These are phyloP conservation scores for Didymella glomerata DNA, from an alignment of 2,329 filamentous ascomycete species.

Conservation along the genomic window DNA sequence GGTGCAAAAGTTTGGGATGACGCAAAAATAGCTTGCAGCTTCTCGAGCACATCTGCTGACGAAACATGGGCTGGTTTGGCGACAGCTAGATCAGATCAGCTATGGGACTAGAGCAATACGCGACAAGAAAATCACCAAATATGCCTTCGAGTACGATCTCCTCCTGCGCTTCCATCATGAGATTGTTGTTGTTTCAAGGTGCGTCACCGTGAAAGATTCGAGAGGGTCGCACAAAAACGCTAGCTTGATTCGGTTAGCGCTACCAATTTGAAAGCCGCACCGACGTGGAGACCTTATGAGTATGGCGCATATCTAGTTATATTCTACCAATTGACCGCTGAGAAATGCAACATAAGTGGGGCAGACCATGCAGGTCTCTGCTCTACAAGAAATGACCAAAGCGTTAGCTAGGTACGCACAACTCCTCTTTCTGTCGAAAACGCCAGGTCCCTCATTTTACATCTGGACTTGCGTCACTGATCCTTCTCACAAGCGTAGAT, in stretches of 20 bases:
- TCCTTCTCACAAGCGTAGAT: slow-evolving; percentile 17
- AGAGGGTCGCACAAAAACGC: no score
- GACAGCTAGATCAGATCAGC: slow-evolving; percentile 27
- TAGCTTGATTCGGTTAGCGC: not conserved
- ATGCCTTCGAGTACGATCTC: slow-evolving; percentile 31
- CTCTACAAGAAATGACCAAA: not conserved
- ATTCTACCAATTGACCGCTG: not conserved
- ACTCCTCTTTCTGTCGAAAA: not conserved
- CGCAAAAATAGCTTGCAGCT: slow-evolving; percentile 34
- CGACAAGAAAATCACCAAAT: slow-evolving; percentile 27
- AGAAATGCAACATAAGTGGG: not conserved
- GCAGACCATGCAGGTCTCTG: not conserved
- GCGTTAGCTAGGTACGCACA: not conserved
- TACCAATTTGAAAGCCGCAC: not conserved
- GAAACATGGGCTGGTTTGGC: slow-evolving; percentile 36
- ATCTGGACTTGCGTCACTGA: slow-evolving; percentile 2
- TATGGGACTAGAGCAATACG: not conserved
- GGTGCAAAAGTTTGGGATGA: slow-evolving; percentile 30
- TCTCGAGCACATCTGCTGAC: slow-evolving; percentile 36
- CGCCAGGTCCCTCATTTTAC: not conserved
- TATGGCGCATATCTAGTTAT: not conserved
- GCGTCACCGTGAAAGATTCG: slow-evolving; percentile 6
- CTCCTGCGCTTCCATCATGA: not conserved
- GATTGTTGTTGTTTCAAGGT: not conserved
- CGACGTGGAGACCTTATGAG: not conserved